Conservation (phyloP, 2,329 filamentous ascomycete genomes). For the Monosporascus ibericus region DNA sequence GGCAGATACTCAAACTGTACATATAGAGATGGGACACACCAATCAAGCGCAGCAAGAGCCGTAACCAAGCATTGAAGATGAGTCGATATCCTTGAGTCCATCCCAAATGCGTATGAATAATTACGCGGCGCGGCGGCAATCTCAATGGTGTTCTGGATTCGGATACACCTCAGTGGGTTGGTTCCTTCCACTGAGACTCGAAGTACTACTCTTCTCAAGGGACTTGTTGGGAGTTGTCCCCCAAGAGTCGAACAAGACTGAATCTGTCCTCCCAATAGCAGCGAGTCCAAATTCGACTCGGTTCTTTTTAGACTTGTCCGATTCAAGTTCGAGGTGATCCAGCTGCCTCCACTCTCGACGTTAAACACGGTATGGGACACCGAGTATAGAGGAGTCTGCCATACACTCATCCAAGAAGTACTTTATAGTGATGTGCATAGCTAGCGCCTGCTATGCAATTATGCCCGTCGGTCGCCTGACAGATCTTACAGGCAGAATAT, state of each 20-base stretch:
- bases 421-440: too few relatives aligned
- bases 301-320: slow-evolving; percentile 1
- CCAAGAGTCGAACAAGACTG: background rate
- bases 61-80: slow-evolving; percentile 7
- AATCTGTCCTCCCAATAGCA: slow-evolving; percentile 7
- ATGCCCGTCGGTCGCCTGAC: too few relatives aligned
- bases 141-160: slow-evolving; percentile 8
- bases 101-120: slow-evolving; percentile 2
- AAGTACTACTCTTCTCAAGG: slow-evolving; percentile 6
- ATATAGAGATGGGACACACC: slow-evolving; percentile 22
- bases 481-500: too few relatives aligned
- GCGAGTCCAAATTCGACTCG: slow-evolving; percentile 6
- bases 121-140: slow-evolving; percentile 2
- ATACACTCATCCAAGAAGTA: too few relatives aligned
- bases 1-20: slow-evolving; percentile 20
- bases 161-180: background rate
- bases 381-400: too few relatives aligned
- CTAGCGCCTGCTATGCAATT: too few relatives aligned
- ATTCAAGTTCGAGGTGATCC: too few relatives aligned
- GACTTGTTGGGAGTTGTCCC: slow-evolving; percentile 8
- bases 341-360: too few relatives aligned
- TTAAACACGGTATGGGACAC: too few relatives aligned
- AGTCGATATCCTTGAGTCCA: background rate
- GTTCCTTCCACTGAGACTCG: background rate
- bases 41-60: slow-evolving; percentile 7